Evolutionary conservation across 2,329 filamentous ascomycete species (phyloP).

Genomic region (Tolypocladium pustulatum): DNA sequence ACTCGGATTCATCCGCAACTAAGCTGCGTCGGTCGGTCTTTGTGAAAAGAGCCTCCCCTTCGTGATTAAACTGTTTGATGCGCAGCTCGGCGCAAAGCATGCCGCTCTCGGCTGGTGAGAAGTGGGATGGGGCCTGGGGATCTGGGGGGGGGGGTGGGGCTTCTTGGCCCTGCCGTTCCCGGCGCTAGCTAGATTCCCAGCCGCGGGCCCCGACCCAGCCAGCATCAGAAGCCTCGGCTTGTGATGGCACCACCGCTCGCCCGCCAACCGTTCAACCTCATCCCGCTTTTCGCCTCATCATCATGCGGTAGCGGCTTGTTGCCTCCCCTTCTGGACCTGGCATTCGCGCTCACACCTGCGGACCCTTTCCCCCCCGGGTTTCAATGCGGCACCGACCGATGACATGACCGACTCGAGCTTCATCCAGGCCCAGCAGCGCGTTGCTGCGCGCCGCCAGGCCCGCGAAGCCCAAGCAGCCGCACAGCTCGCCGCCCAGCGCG

Average conservation of each 20-base stretch:
- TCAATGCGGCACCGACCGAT: constrained; percentile 24
- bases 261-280: neutral
- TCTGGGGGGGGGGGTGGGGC: neutral
- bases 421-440: constrained; percentile 78
- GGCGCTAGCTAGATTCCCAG: neutral
- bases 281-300: neutral
- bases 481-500: constrained; percentile 36
- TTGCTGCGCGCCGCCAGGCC: constrained; percentile 68
- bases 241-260: constrained; percentile 3
- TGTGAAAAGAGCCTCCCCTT: too few species aligned
- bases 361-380: neutral
- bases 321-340: too few species aligned
- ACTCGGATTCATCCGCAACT: neutral
- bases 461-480: constrained; percentile 58
- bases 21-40: too few species aligned
- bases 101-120: neutral
- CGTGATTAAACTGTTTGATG: too few species aligned
- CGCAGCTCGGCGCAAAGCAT: neutral
- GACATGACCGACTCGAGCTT: constrained; percentile 57
- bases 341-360: too few species aligned
- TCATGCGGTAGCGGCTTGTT: neutral
- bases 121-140: neutral
- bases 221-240: neutral
- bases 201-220: neutral
- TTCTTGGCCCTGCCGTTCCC: neutral